Evolutionary conservation across 2,329 filamentous ascomycete genomes (phyloP), one percentile per base, ranked within the genome.

Genomic region (Nemania sp.): DNA sequence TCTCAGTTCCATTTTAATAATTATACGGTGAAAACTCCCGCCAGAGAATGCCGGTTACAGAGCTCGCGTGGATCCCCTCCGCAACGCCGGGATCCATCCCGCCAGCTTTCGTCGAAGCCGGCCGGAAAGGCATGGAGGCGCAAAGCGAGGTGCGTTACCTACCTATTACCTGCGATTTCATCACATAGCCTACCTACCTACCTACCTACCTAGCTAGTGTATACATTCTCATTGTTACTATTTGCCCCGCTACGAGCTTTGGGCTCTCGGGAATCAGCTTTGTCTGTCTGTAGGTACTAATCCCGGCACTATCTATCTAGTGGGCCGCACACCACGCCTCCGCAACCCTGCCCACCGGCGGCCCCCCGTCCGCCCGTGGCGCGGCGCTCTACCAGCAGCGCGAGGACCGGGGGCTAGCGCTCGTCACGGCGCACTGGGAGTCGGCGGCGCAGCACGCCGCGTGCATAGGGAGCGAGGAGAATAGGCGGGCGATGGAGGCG

Each of bases 401-500:
- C 18, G 68, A 72, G 55, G 63, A 72, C 61, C 38, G 11, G 8
- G 62, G 63, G 18, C 18, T 72, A 6, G 38, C 65, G 47, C 62
- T 74, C 11, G 20, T 75, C 6, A 72, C 72, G 22, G 72, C 71
- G 47, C 73, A 75, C 58, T 75, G 72, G 73, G 69, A 66, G 24
- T 70, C 71, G 5, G 13, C 55, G 24, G 70, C 61, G 1, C 73
- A 75, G 38, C 73, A 75, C 53, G 38, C 56, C 7, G 63, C 60
- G 6, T 71, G 73, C 53, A 64, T 75, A 20, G 65, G 60, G 6
- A 68, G 65, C 24, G 49, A 61, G 5, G 65, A 53, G 11, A 74
- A 73, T 59, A 38, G 55, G 35, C 15, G 26, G n/a, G 62, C 64
- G 1, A 62, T 73, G 35, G 53, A 5, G 18, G 58, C 57, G 0